Evolutionary conservation across 2,329 filamentous ascomycete genomes (phyloP), one percentile per base, ranked within the genome.

Genomic region (Arthroderma sp.): DNA sequence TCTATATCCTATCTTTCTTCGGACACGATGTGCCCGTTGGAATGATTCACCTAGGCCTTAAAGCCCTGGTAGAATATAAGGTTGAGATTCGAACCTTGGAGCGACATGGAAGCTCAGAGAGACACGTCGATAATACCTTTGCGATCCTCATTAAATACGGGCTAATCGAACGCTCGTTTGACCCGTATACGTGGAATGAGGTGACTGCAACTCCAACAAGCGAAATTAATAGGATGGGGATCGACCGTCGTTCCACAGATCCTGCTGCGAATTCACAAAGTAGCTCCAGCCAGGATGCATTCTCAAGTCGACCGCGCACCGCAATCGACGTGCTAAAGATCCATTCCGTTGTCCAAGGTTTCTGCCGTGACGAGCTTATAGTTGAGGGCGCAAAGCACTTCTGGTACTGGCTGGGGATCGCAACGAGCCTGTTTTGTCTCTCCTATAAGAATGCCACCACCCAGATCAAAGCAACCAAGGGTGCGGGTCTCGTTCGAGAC

Each of bases 11-110:
- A 13, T 80, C 80, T 1, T 87, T 86, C 63, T 82, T 85, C 56
- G 80, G 81, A 41, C 81, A 82, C 57, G 77, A 82, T 57, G 75
- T 86, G 4, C 85, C 85, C 0, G 81, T 87, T 21, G 83, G 83
- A 57, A 80, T 88, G 74, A 71, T 87, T 11, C 73, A 72, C 31
- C 71, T 85, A 15, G 83, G 83, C 67, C 58, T 63, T 15, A 67
- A 63, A 53, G 63, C 61, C 21, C 64, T 71, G n/a, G 43, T 55
- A 43, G 64, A 63, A 17, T 60, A 59, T 44, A 62, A 63, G 15
- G 57, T 66, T 33, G 63, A 66, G 38, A 67, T 68, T 25, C 62
- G 67, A 52, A 64, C 66, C 13, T 59, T 60, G 25, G 64, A 68
- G 17, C 58, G 60, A 23, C 61, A 64, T 53, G 62, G 61, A 38